These are phyloP conservation scores for Vickermania spadyakhi DNA, from an alignment of 208 protist species.

Conservation along the genomic window DNA sequence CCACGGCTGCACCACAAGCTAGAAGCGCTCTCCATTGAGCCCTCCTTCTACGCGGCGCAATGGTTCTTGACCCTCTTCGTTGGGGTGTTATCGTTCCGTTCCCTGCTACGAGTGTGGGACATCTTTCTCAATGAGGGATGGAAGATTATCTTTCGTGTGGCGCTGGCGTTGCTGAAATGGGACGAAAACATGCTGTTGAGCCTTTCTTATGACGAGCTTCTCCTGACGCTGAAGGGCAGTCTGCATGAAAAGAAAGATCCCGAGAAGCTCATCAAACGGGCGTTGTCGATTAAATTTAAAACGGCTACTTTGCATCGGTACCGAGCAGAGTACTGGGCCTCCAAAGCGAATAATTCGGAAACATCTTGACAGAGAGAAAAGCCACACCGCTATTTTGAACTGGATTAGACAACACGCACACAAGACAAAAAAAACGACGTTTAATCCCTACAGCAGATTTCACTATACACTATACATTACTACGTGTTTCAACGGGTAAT, in stretches of 20 bases:
- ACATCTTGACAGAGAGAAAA: too few species aligned
- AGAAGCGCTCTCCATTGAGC: slow-evolving; percentile 53
- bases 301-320: slow-evolving; percentile 76
- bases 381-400: too few species aligned
- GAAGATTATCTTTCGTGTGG: slow-evolving; percentile 91
- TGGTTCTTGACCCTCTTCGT: slow-evolving; percentile 92
- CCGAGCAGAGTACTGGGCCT: slow-evolving; percentile 65
- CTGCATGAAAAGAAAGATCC: slow-evolving; percentile 82
- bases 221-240: slow-evolving; percentile 60
- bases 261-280: slow-evolving; percentile 55
- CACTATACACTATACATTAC: too few species aligned
- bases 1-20: slow-evolving; percentile 75
- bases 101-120: slow-evolving; percentile 88
- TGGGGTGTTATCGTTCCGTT: slow-evolving; percentile 80
- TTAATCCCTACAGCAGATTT: too few species aligned
- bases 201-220: slow-evolving; percentile 64
- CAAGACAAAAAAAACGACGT: too few species aligned
- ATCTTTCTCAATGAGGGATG: slow-evolving; percentile 90
- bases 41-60: slow-evolving; percentile 87
- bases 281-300: slow-evolving; percentile 82
- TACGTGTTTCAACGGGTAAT: too few species aligned
- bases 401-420: too few species aligned
- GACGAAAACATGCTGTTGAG: slow-evolving; percentile 66
- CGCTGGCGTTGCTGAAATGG: slow-evolving; percentile 84
- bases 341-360: too few species aligned